Base-by-base conservation (phyloP, 176 grass and related monocot species). In the Bolboschoenus planiculmis region DNA sequence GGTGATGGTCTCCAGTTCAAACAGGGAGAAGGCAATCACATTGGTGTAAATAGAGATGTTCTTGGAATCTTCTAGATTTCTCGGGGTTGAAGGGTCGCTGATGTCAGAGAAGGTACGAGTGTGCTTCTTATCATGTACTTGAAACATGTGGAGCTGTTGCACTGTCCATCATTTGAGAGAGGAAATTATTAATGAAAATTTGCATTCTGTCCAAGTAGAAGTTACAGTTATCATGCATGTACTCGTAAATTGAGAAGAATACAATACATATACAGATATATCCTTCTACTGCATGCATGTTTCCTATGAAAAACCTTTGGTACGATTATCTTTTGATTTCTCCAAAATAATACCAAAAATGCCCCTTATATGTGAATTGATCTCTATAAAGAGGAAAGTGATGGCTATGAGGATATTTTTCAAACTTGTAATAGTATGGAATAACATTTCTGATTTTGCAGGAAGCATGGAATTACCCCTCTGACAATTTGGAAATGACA, bases 41-140 rank as follows among this genome's bases (percentile, higher is more conserved):
- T 99, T 89, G 10, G 92, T 99, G 83, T 99, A 99, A 84, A 99
- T 99, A 83, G 91, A 86, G 44, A 99, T 99, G 67, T 99, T 90
- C 82, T 90, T 91, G 20, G 96, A 78, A 57, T 99, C 96, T 91
- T 99, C 96, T 42, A 93, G 60, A 67, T 87, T 91, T 50, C 87
- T 80, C 62, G 93, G 92, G 31, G 93, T 99, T 15, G 92, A 88
- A 24, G 93, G 93, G 37, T 93, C 87, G 77, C 90, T 95, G 61
- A 86, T 51, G 84, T 99, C 92, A 44, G 96, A 98, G 62, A 87
- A 91, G 82, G 86, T 91, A 0, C 84, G 79, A 10, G 62, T 78
- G 59, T 90, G 88, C 82, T 98, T 98, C 83, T 95, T 98, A 62
- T 62, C 80, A 65, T 92, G 84, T 53, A 90, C 68, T 82, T 97